A percentile compares a stretch with the other conserved stretches of the same genome.
These are phyloP conservation scores for Nepenthes gracilis DNA, from an alignment of 148 eudicot species.

Conservation along the genomic window DNA sequence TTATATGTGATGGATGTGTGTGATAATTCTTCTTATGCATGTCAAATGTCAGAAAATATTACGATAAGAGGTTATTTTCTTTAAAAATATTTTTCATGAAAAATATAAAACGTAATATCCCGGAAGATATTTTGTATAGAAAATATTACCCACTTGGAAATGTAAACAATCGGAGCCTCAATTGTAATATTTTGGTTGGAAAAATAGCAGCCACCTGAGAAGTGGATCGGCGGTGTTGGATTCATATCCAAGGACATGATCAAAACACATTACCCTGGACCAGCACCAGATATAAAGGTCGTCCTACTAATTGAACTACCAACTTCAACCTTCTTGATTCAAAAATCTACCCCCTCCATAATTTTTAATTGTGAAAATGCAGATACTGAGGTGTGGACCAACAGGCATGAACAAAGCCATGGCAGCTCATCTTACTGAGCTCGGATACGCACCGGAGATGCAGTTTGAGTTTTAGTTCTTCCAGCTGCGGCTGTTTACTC, in stretches of 20 bases:
- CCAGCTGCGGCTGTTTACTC: too few species aligned
- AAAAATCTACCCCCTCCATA: not conserved
- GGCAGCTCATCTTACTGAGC: conserved; percentile 19
- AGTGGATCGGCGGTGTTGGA: conserved; percentile 26
- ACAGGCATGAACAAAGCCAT: conserved; percentile 30
- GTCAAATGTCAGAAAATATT: too few species aligned
- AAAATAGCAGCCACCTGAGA: conserved; percentile 7
- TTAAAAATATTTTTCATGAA: too few species aligned
- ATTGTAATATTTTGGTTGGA: not conserved
- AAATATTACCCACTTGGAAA: too few species aligned
- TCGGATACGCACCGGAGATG: conserved; percentile 23
- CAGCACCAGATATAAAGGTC: conserved; percentile 19
- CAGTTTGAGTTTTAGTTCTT: conserved; percentile 21
- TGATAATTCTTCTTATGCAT: too few species aligned
- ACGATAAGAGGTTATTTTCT: too few species aligned
- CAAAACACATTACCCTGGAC: conserved; percentile 21
- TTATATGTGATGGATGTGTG: too few species aligned
- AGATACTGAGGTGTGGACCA: conserved; percentile 33
- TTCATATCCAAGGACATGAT: conserved; percentile 26
- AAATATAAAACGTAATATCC: too few species aligned
- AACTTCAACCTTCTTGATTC: too few species aligned
- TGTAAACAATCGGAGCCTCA: too few species aligned
- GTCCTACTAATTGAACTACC: not conserved
- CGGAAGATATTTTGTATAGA: too few species aligned
- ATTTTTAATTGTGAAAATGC: not conserved